Evolutionary conservation across 202 grass and related monocot species (phyloP).

Genomic region (Schoenoplectus tabernaemontani): DNA sequence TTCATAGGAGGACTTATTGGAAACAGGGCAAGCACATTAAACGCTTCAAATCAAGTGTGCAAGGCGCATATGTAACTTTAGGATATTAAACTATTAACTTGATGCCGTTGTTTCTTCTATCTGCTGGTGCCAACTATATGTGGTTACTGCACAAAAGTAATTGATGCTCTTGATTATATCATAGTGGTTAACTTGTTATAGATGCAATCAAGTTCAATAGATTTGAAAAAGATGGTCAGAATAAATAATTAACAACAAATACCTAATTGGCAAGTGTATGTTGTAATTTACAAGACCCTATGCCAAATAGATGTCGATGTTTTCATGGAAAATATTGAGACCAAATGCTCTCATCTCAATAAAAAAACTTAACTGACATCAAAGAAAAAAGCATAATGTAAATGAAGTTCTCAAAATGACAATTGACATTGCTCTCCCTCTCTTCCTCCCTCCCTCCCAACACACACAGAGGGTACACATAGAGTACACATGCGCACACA

Average conservation of each 20-base stretch:
- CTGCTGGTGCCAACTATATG: not conserved
- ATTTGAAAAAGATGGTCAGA: not conserved
- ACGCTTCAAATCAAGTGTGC: constrained; percentile 39
- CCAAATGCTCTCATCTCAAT: too few species aligned
- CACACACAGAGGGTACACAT: too few species aligned
- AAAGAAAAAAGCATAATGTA: not conserved
- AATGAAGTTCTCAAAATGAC: not conserved
- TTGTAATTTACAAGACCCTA: not conserved
- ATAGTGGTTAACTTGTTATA: too few species aligned
- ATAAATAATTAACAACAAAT: too few species aligned
- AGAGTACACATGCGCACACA: not conserved
- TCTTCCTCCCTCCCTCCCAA: too few species aligned
- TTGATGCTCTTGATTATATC: not conserved
- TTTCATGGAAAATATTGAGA: not conserved
- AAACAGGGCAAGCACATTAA: constrained; percentile 21
- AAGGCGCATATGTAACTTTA: constrained; percentile 25
- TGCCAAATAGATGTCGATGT: not conserved
- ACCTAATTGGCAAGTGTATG: not conserved
- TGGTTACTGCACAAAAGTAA: not conserved
- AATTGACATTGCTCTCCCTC: too few species aligned
- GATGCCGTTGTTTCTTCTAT: not conserved
- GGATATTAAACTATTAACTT: constrained; percentile 20
- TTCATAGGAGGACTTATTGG: constrained; percentile 19
- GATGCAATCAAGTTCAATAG: not conserved
- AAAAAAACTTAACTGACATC: not conserved